Evolutionary conservation across 1,284 basidiomycete species (phyloP).

Genomic region (Rhodotorula sp.): DNA sequence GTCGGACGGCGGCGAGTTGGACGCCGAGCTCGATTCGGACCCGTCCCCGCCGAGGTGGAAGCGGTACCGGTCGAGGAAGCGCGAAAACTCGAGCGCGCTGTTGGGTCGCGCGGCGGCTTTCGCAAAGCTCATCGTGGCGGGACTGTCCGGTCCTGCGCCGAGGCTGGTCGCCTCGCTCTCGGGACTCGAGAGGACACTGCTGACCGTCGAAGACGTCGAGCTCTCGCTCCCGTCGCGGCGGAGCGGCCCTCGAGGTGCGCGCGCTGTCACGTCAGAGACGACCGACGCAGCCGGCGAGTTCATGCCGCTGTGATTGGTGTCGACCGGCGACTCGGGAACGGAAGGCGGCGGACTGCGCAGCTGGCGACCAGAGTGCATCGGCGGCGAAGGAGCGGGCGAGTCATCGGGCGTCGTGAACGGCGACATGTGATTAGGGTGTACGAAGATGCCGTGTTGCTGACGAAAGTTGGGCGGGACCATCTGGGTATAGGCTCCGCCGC

Average conservation of each 20-base stretch:
- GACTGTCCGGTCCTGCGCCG: constrained; percentile 17
- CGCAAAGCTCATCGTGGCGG: constrained; percentile 12
- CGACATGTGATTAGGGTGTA: constrained; percentile 23
- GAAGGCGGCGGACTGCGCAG: constrained; percentile 26
- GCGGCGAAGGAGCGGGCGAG: constrained; percentile 30
- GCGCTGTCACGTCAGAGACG: background rate
- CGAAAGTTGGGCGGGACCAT: constrained; percentile 38
- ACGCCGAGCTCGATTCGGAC: background rate
- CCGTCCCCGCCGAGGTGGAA: constrained; percentile 25
- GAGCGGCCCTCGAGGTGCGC: background rate
- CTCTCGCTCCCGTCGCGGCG: constrained; percentile 24
- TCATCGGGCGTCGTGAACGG: constrained; percentile 33
- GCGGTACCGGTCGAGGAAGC: constrained; percentile 38
- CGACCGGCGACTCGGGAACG: background rate
- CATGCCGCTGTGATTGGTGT: background rate
- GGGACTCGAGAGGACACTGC: constrained; percentile 20
- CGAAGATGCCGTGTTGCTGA: constrained; percentile 11
- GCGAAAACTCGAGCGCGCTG: constrained; percentile 33
- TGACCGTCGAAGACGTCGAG: constrained; percentile 12
- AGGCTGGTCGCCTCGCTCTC: constrained; percentile 36
- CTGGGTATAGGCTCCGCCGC: constrained; percentile 16
- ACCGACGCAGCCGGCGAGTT: background rate
- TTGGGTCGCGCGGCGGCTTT: constrained; percentile 15
- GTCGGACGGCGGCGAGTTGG: constrained; percentile 2
- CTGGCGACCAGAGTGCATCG: constrained; percentile 2